Conservation (phyloP, 352 stramenopile genomes). For the Hyaloperonospora brassicae region DNA sequence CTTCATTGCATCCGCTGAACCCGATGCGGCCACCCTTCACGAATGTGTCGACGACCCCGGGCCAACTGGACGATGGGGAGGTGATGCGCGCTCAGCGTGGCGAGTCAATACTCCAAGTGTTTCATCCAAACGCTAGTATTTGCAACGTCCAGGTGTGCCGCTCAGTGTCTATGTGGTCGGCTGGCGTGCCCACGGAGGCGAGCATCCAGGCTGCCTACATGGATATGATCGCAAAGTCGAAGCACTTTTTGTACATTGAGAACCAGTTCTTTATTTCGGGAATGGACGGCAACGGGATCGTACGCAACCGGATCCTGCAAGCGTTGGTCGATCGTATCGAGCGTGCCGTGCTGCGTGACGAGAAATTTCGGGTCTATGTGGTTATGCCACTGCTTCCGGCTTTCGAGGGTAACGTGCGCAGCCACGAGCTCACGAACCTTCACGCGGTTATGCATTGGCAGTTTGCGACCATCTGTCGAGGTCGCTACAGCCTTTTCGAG, state of each 20-base stretch:
- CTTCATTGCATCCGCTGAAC: slow-evolving; percentile 27
- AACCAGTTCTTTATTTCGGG: slow-evolving; percentile 91
- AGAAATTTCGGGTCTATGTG: slow-evolving; percentile 78
- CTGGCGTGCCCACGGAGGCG: slow-evolving; percentile 66
- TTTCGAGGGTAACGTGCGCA: slow-evolving; percentile 79
- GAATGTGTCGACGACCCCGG: slow-evolving; percentile 10
- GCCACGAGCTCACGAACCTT: slow-evolving; percentile 75
- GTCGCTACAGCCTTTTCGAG: slow-evolving; percentile 70
- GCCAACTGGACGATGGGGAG: slow-evolving; percentile 33
- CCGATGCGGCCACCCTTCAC: slow-evolving; percentile 20
- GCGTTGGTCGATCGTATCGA: slow-evolving; percentile 77
- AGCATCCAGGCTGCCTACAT: slow-evolving; percentile 83
- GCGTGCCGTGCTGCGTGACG: slow-evolving; percentile 56
- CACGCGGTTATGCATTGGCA: slow-evolving; percentile 88
- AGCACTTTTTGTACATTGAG: slow-evolving; percentile 89
- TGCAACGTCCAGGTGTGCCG: slow-evolving; percentile 80
- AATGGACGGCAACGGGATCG: slow-evolving; percentile 62
- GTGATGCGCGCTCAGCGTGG: slow-evolving; percentile 56
- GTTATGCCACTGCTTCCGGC: slow-evolving; percentile 80
- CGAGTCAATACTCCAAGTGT: slow-evolving; percentile 54
- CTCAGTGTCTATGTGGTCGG: slow-evolving; percentile 84
- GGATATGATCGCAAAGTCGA: slow-evolving; percentile 67
- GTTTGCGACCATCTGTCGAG: slow-evolving; percentile 78
- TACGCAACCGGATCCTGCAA: slow-evolving; percentile 77
- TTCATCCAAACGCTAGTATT: slow-evolving; percentile 63